A percentile compares a stretch with the other conserved stretches of the same genome.
phyloP scores from a whole-genome alignment of 2,329 filamentous ascomycete species.

The Pestalotiopsis sp. region DNA sequence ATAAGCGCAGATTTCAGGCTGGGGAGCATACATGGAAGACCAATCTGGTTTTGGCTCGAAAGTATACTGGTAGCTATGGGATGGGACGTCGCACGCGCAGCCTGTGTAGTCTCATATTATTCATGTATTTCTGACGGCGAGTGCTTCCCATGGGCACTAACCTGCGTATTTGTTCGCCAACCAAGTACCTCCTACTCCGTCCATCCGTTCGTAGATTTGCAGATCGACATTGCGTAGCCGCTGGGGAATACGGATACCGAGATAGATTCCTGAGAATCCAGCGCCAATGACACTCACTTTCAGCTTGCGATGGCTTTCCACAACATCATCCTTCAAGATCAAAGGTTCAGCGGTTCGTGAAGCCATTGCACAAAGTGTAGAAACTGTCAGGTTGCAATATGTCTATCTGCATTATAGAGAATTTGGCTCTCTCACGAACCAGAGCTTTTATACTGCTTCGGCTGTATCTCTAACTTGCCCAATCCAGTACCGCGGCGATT shows the following conservation, averaged over 20 bases:
- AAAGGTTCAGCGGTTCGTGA: conserved; percentile 11
- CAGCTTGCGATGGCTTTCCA: conserved; percentile 32
- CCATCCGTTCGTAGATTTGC: conserved; percentile 36
- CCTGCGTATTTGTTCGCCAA: conserved; percentile 39
- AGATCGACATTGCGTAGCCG: conserved; percentile 35
- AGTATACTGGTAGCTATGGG: conserved; percentile 58
- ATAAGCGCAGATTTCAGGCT: conserved; percentile 51
- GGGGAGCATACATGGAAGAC: conserved; percentile 53
- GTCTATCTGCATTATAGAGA: too few relatives aligned
- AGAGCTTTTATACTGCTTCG: too few relatives aligned
- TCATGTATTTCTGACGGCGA: neutral
- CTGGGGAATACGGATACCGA: conserved; percentile 36
- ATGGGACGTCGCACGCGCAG: conserved; percentile 36
- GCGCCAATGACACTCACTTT: conserved; percentile 38
- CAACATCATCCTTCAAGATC: conserved; percentile 27
- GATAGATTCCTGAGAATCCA: conserved; percentile 36
- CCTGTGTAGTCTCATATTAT: conserved; percentile 19
- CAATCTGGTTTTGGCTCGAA: conserved; percentile 59
- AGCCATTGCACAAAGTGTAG: too few relatives aligned
- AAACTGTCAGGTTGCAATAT: too few relatives aligned
- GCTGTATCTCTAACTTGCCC: too few relatives aligned
- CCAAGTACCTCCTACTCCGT: conserved; percentile 39
- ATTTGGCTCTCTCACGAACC: too few relatives aligned
- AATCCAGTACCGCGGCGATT: too few relatives aligned
- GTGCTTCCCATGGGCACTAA: conserved; percentile 10